These are phyloP conservation scores for Ustulina deusta DNA, from an alignment of 2,329 filamentous ascomycete species.

Conservation along the genomic window DNA sequence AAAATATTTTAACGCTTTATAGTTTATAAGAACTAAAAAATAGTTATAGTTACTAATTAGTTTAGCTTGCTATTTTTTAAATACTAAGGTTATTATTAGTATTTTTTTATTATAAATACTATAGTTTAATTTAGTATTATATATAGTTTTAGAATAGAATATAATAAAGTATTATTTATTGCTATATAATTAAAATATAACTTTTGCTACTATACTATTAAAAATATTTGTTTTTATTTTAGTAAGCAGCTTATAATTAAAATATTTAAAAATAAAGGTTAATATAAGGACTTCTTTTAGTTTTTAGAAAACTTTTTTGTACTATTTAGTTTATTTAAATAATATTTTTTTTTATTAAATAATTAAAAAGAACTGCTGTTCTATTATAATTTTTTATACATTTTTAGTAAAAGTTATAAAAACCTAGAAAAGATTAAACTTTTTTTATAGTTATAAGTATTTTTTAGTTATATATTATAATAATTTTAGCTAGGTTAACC, in stretches of 20 bases:
- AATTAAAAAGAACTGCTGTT: background rate
- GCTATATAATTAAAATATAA: too few relatives aligned
- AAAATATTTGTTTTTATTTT: background rate
- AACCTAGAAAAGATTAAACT: background rate
- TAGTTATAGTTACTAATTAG: background rate
- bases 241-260: background rate
- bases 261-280: background rate
- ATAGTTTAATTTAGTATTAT: background rate
- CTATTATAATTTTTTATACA: constrained; percentile 2
- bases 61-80: background rate
- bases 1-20: background rate
- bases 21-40: background rate
- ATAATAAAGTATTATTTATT: background rate
- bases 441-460: background rate
- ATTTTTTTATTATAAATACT: background rate
- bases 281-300: background rate
- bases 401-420: background rate
- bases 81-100: background rate
- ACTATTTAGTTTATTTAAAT: background rate
- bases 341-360: background rate
- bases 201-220: background rate
- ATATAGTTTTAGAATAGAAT: constrained; percentile 1
- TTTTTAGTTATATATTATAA: background rate
- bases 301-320: background rate
- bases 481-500: too few relatives aligned